phyloP scores from a whole-genome alignment of 345 rosid species.

The Tarenaya hassleriana region DNA sequence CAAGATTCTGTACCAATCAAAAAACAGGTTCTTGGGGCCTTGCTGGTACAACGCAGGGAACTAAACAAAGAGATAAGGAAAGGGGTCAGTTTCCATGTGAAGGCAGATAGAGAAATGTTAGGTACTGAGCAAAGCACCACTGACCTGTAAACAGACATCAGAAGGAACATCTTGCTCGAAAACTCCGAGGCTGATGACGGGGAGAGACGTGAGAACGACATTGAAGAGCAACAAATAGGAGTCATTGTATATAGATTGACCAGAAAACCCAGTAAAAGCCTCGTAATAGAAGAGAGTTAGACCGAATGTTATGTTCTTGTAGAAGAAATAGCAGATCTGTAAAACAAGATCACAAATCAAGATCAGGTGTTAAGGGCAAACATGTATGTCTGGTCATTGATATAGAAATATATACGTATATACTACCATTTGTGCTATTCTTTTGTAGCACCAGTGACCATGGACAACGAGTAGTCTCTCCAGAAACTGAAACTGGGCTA shows the following conservation, averaged over 20 bases:
- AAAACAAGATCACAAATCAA: slow-evolving; percentile 24
- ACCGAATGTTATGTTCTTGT: slow-evolving; percentile 81
- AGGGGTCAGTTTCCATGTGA: background rate
- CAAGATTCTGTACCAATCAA: slow-evolving; percentile 57
- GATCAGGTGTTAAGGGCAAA: background rate
- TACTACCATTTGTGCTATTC: slow-evolving; percentile 74
- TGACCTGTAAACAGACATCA: slow-evolving; percentile 69
- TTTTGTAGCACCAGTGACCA: slow-evolving; percentile 78
- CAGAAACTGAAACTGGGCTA: slow-evolving; percentile 65
- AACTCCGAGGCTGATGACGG: slow-evolving; percentile 67
- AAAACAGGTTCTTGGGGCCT: slow-evolving; percentile 61
- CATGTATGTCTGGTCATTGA: slow-evolving; percentile 9
- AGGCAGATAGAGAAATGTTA: slow-evolving; percentile 4
- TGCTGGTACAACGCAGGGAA: slow-evolving; percentile 76
- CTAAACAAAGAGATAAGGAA: slow-evolving; percentile 22
- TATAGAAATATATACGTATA: slow-evolving; percentile 13
- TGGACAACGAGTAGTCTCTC: slow-evolving; percentile 71
- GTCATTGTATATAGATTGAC: slow-evolving; percentile 60
- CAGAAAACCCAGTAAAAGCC: slow-evolving; percentile 58
- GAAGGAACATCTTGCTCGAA: slow-evolving; percentile 77
- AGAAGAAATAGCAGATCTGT: slow-evolving; percentile 61
- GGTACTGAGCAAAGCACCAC: background rate
- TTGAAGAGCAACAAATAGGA: slow-evolving; percentile 71
- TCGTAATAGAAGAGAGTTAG: slow-evolving; percentile 77
- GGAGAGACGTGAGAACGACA: slow-evolving; percentile 64